Evolutionary conservation across 1,284 basidiomycete species (phyloP).

Genomic region (Pseudozyma pruni): DNA sequence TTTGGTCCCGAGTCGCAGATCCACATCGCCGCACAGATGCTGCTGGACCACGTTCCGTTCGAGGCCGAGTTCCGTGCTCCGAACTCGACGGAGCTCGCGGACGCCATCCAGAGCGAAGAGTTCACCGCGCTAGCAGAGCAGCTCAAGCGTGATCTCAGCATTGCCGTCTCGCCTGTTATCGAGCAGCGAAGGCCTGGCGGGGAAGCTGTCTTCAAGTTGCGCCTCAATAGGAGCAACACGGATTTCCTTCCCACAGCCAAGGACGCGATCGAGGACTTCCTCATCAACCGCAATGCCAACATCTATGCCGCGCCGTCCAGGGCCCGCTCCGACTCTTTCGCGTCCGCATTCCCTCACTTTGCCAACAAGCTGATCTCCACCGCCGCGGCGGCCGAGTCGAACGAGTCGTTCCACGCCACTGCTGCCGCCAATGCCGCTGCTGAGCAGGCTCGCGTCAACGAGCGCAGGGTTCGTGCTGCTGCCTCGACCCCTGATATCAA

Average conservation of each 20-base stretch:
- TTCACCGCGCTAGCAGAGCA: constrained; percentile 85
- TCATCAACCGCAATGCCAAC: constrained; percentile 79
- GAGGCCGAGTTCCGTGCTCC: constrained; percentile 95
- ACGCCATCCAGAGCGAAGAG: constrained; percentile 79
- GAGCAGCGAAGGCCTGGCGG: constrained; percentile 67
- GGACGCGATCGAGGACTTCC: constrained; percentile 91
- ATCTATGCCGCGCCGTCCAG: constrained; percentile 69
- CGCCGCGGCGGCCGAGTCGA: constrained; percentile 48
- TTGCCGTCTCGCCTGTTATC: constrained; percentile 81
- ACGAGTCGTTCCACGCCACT: constrained; percentile 57
- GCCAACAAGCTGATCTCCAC: constrained; percentile 82
- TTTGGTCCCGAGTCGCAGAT: constrained; percentile 97
- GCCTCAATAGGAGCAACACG: constrained; percentile 81
- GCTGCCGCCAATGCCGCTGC: constrained; percentile 36
- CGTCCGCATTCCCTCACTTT: constrained; percentile 95
- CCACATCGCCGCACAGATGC: constrained; percentile 94
- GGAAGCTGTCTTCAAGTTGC: constrained; percentile 89
- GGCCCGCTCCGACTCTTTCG: constrained; percentile 83
- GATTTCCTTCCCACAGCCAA: constrained; percentile 86
- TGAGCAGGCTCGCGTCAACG: constrained; percentile 72
- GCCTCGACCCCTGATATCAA: constrained; percentile 94
- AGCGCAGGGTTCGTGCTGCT: constrained; percentile 81
- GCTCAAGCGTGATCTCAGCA: constrained; percentile 91
- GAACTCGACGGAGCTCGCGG: constrained; percentile 78
- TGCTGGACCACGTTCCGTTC: constrained; percentile 93